Evolutionary conservation across 169 alveolate species (phyloP).

Genomic region (Eimeria praecox): DNA sequence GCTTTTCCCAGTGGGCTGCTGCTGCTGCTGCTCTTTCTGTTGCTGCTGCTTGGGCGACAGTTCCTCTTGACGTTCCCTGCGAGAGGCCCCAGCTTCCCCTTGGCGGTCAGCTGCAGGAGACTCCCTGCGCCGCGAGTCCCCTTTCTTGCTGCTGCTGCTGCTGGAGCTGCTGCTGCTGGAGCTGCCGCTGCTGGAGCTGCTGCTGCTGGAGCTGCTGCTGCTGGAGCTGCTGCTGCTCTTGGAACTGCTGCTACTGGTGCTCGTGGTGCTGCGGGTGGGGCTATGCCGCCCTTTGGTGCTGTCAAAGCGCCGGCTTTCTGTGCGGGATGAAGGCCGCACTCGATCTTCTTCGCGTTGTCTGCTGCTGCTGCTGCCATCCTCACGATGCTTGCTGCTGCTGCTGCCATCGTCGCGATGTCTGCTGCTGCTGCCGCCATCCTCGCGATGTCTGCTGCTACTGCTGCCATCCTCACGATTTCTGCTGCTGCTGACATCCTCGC

Average conservation of each 20-base stretch:
- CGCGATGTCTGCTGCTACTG: slow-evolving; percentile 15
- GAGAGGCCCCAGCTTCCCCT: slow-evolving; percentile 29
- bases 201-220: slow-evolving; percentile 18
- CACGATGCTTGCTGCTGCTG: slow-evolving; percentile 42
- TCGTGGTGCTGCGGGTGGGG: slow-evolving; percentile 17
- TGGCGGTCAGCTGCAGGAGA: slow-evolving; percentile 11
- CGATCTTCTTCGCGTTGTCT: slow-evolving; percentile 7
- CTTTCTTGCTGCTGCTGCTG: slow-evolving; percentile 17
- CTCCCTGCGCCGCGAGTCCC: slow-evolving; percentile 8
- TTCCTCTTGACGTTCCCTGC: slow-evolving; percentile 4
- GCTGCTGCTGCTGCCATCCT: slow-evolving; percentile 30
- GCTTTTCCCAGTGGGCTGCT: slow-evolving; percentile 13
- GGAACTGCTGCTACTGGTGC: slow-evolving; percentile 25
- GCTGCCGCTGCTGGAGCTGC: not conserved
- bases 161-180: slow-evolving; percentile 16
- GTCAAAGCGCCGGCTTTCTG: slow-evolving; percentile 21
- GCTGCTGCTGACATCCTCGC: not conserved
- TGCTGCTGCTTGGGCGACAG: not conserved
- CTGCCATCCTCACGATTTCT: not conserved
- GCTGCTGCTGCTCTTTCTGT: slow-evolving; percentile 38
- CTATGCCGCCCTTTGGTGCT: slow-evolving; percentile 3
- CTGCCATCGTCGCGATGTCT: not conserved
- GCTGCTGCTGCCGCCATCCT: not conserved
- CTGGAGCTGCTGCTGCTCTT: slow-evolving; percentile 31
- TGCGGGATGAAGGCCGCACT: slow-evolving; percentile 1